phyloP scores from a whole-genome alignment of 2,329 filamentous ascomycete genomes.

The Trichoderma breve region DNA sequence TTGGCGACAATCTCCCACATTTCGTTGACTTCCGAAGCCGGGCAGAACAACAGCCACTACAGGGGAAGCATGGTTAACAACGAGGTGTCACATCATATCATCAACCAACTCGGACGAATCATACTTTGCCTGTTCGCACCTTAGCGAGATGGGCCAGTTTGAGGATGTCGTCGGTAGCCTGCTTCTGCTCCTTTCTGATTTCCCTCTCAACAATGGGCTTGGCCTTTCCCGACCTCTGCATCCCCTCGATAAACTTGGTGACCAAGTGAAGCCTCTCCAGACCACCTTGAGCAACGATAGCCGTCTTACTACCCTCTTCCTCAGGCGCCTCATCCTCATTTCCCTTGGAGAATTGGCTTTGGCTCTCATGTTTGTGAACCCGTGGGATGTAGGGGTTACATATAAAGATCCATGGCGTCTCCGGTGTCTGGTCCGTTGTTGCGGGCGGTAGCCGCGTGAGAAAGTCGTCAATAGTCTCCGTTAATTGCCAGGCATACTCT shows the following conservation, averaged over 20 bases:
- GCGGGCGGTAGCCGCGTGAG: conserved; percentile 65
- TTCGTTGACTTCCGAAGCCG: conserved; percentile 52
- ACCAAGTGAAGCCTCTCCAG: conserved; percentile 49
- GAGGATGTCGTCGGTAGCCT: conserved; percentile 55
- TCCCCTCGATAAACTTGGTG: conserved; percentile 47
- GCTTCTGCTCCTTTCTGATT: conserved; percentile 49
- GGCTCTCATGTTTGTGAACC: conserved; percentile 33
- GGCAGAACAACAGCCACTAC: conserved; percentile 75
- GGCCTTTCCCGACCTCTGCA: conserved; percentile 37
- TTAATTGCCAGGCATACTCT: conserved; percentile 58
- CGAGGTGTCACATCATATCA: background rate
- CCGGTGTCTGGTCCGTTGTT: conserved; percentile 48
- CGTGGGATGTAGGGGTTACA: conserved; percentile 58
- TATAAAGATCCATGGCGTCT: conserved; percentile 69
- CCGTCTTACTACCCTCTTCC: conserved; percentile 45
- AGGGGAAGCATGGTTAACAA: background rate
- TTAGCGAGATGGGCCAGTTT: conserved; percentile 57
- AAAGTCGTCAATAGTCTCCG: conserved; percentile 64
- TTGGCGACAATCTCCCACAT: conserved; percentile 66
- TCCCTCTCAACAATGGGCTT: conserved; percentile 42
- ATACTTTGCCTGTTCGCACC: conserved; percentile 65
- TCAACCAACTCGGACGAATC: background rate
- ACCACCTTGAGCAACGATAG: conserved; percentile 53
- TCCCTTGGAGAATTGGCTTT: conserved; percentile 40
- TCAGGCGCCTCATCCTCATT: conserved; percentile 51